Evolutionary conservation across 495 filamentous ascomycete species (phyloP), one percentile per base, ranked within the genome.

Genomic region (Halenospora varia): DNA sequence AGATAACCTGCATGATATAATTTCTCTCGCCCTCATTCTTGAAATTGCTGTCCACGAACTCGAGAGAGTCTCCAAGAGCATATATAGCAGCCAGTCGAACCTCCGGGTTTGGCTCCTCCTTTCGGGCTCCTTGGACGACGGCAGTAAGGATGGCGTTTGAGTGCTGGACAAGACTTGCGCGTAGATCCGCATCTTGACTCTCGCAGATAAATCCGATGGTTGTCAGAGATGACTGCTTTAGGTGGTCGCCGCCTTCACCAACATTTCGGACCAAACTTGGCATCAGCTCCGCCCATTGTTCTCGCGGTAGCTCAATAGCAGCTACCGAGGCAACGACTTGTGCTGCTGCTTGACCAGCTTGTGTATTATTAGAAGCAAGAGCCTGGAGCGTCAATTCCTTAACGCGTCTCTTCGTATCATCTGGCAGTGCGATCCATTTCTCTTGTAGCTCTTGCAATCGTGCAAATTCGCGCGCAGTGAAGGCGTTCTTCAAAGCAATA

Each of bases 1-100:
- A 98, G 65, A 98, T 88, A 62, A 98, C 94, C 76, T 98, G 94
- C 94, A 98, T 98, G 68, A 98, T 98, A 77, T 97, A 97, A 76
- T 98, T 97, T 39, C 94, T 85, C 77, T 98, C 94, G 61, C 93
- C 94, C 71, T 98, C 94, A 66, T 97, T 96, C 69, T 97, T 94
- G 72, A 98, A 97, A 74, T 98, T 98, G 71, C 89, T 90, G 13
- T 90, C 83, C 29, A 98, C 93, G 70, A 98, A 98, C 71, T 98
- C 94, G 22, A 97, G 84, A n/a, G 91, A 96, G 69, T 98, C 95
- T 65, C 91, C 89, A 15, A 98, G 85, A 18, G 94, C 95, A 53
- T 87, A 87, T 69, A 98, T 92, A 64, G 94, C 94, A 35, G 94
- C 89, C 61, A 88, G 81, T 47, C 94, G 89, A 39, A 98, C 92